phyloP scores from a whole-genome alignment of 2,329 filamentous ascomycete genomes.

The Ophiostoma montium region DNA sequence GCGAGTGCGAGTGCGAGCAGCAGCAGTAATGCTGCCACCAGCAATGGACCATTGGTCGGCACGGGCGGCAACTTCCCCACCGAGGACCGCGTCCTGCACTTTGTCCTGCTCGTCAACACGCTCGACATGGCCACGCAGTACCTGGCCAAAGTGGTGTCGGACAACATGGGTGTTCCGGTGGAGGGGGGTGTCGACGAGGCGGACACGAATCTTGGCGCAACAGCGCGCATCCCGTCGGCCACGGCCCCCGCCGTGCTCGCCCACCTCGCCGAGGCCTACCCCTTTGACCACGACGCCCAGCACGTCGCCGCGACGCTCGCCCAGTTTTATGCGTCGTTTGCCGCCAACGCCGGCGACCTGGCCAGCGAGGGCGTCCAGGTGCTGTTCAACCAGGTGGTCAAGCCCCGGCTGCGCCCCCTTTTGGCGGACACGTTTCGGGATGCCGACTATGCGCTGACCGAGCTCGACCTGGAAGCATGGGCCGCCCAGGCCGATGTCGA shows the following conservation, averaged over 20 bases:
- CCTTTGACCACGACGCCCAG: slow-evolving; percentile 60
- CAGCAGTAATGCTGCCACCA: background rate
- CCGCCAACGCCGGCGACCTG: slow-evolving; percentile 65
- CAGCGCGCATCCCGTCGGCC: slow-evolving; percentile 24
- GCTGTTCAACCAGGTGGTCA: slow-evolving; percentile 76
- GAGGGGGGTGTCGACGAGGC: slow-evolving; percentile 22
- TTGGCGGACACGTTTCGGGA: slow-evolving; percentile 84
- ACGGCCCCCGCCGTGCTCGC: slow-evolving; percentile 10
- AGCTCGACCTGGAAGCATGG: slow-evolving; percentile 44
- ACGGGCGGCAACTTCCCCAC: slow-evolving; percentile 62
- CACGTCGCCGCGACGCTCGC: slow-evolving; percentile 56
- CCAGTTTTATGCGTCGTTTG: slow-evolving; percentile 57
- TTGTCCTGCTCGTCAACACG: slow-evolving; percentile 90
- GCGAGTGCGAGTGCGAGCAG: background rate
- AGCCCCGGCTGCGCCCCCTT: slow-evolving; percentile 69
- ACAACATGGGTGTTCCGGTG: slow-evolving; percentile 39
- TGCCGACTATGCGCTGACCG: slow-evolving; percentile 63
- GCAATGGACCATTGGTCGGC: background rate
- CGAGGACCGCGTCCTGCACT: slow-evolving; percentile 76
- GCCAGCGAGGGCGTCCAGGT: slow-evolving; percentile 74
- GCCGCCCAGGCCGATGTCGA: slow-evolving; percentile 31
- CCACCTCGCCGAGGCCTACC: slow-evolving; percentile 52
- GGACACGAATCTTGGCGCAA: background rate
- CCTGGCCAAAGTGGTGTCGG: slow-evolving; percentile 67
- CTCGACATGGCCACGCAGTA: slow-evolving; percentile 89